Evolutionary conservation across 768 basidiomycete genomes (phyloP).

Genomic region (Lenzites betulinus): DNA sequence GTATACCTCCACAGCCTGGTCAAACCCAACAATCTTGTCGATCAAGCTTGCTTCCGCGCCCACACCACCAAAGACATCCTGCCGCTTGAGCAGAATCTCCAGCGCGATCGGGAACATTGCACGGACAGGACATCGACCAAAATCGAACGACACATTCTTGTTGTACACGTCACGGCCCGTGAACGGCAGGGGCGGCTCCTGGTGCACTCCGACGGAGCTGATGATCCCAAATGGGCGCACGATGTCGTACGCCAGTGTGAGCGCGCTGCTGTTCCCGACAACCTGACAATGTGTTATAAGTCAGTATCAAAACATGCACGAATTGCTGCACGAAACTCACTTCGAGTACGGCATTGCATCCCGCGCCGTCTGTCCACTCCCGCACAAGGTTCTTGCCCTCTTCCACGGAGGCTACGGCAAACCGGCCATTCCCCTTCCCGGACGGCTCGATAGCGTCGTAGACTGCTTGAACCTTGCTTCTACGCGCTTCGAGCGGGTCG

Average conservation of each 20-base stretch:
- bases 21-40: slow-evolving; percentile 64
- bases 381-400: slow-evolving; percentile 51
- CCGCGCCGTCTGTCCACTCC: slow-evolving; percentile 56
- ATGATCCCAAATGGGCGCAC: slow-evolving; percentile 77
- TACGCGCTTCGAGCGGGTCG: slow-evolving; percentile 58
- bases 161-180: slow-evolving; percentile 60
- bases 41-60: slow-evolving; percentile 64
- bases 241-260: slow-evolving; percentile 66
- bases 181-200: slow-evolving; percentile 54
- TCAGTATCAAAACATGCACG: neutral
- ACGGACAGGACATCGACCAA: slow-evolving; percentile 80
- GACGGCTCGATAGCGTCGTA: slow-evolving; percentile 50
- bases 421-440: slow-evolving; percentile 48
- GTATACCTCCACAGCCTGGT: slow-evolving; percentile 59
- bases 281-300: slow-evolving; percentile 50
- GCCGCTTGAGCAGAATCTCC: slow-evolving; percentile 65
- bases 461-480: slow-evolving; percentile 61
- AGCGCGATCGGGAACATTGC: slow-evolving; percentile 76
- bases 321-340: slow-evolving; percentile 35
- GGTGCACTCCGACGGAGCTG: slow-evolving; percentile 74
- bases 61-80: slow-evolving; percentile 74
- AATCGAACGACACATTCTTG: slow-evolving; percentile 80
- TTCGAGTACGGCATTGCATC: slow-evolving; percentile 70
- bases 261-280: slow-evolving; percentile 67
- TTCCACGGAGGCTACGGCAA: slow-evolving; percentile 52